Base-by-base conservation (phyloP, 805 yeast genomes). In the Tetrapisispora nanseiensis region DNA sequence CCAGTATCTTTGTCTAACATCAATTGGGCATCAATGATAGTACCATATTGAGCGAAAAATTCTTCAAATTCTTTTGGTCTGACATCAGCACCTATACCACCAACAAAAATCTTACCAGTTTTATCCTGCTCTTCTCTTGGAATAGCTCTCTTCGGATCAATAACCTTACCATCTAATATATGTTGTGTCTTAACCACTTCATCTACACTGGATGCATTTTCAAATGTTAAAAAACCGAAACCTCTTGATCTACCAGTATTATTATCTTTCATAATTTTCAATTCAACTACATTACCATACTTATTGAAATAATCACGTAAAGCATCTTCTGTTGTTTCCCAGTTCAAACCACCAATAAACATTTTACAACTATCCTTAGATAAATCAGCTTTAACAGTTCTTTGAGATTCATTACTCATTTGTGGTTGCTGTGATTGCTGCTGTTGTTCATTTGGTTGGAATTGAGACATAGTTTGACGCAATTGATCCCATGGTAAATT, bases 1-100 rank as follows among this genome's bases (percentile, higher is more conserved):
- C 97, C 97, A 4, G 97, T 85, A 62, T 89, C 97, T 65, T 90
- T 92, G 64, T 90, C 97, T 52, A 90, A 76, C 98, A 90, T 90
- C 51, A 90, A 75, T 66, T 89, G 97, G 39, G 96, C 95, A 65
- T 92, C 97, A 54, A 90, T 83, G 45, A 90, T 89, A 33, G 78
- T 77, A 52, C 97, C 97, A 63, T 81, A 90, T 64, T 82, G 82
- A 43, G 84, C 76, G 58, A 90, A 90, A 63, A 84, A 87, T 39
- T 75, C 80, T 61, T 81, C 82, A 64, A 90, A 92, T 50, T 89
- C 97, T 50, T 76, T 76, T 53, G 94, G 96, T 48, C 87, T 86
- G 40, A 89, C 95, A 58, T 86, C 90, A 18, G 94, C 85, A 41
- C 95, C 89, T 46, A 90, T 83, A 51, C 98, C 98, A 51, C 98